Evolutionary conservation across 176 grass and related monocot species (phyloP).

Genomic region (Hordeum marinum): DNA sequence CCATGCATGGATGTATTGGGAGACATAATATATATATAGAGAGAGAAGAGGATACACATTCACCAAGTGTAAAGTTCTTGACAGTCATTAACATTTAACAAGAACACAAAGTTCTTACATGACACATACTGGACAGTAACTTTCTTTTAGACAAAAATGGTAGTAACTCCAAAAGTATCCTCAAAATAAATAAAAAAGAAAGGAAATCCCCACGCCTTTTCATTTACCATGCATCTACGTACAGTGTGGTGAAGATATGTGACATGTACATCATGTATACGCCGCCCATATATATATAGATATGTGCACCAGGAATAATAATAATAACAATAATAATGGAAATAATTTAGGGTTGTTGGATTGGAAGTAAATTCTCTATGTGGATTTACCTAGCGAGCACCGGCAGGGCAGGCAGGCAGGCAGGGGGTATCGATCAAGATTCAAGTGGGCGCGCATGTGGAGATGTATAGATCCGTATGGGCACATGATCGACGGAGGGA

Average conservation of each 20-base stretch:
- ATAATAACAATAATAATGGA: not conserved
- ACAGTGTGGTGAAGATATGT: slow-evolving; percentile 22
- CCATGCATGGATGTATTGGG: too few relatives aligned
- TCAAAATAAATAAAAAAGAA: not conserved
- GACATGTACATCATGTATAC: slow-evolving; percentile 32
- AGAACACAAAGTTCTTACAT: not conserved
- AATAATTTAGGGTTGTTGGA: not conserved
- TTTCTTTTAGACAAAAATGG: not conserved
- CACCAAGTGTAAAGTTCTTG: slow-evolving; percentile 10
- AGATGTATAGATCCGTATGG: slow-evolving; percentile 35
- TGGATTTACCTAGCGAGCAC: not conserved
- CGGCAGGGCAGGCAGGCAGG: too few relatives aligned
- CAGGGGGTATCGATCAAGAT: not conserved
- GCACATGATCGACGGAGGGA: slow-evolving; percentile 7
- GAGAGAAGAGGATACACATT: not conserved
- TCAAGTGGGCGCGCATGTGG: not conserved
- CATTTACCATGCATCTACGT: slow-evolving; percentile 11
- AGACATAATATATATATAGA: not conserved
- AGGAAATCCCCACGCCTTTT: slow-evolving; percentile 30
- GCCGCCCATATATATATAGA: slow-evolving; percentile 2
- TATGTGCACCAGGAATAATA: slow-evolving; percentile 29
- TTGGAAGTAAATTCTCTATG: not conserved
- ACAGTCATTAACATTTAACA: not conserved
- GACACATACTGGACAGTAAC: slow-evolving; percentile 31
- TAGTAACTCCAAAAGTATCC: slow-evolving; percentile 23